Evolutionary conservation across 768 basidiomycete species (phyloP), one percentile per base, ranked within the genome.

Genomic region (Trametes coccinea): DNA sequence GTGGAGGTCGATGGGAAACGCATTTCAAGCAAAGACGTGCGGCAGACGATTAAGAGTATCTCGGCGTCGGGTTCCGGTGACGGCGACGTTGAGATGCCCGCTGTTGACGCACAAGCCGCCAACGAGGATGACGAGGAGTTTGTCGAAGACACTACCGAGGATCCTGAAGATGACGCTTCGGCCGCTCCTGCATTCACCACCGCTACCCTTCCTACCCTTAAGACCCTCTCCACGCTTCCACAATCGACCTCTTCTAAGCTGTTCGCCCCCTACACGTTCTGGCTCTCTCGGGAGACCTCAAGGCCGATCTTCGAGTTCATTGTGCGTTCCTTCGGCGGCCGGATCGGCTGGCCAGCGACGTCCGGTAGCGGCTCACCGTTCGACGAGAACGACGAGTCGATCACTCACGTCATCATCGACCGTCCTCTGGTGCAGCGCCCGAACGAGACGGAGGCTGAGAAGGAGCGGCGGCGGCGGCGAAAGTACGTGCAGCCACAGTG

Each of bases 401-500:
- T 99, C 56, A 98, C 97, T 1, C 97, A 98, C 75, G 88, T 98
- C 63, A 86, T 99, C 68, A 89, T 97, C 68, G 97, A 99, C 73
- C 83, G 97, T 46, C 96, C 97, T 1, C 64, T 84, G 37, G 75
- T 81, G 10, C 78, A 78, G 63, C 77, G 74, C 63, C 53, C 70
- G 29, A 74, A 80, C 55, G 87, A 85, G 69, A 80, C 82, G 0
- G 65, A 78, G 14, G 84, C 83, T 54, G 84, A 89, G 65, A 81
- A 83, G 66, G 84, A 87, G 66, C 79, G 82, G 45, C 80, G 86
- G 40, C 75, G 80, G 46, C 84, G 84, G 72, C 83, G 94, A 69
- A 93, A 92, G 71, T 93, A 90, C 73, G 83, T 98, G 16, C 97
- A 98, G 74, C 97, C 97, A 10, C 96, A 98, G 74, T 98, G 97